These are phyloP conservation scores for Guadua angustifolia DNA, from an alignment of 176 grass and related monocot genomes.

Conservation along the genomic window DNA sequence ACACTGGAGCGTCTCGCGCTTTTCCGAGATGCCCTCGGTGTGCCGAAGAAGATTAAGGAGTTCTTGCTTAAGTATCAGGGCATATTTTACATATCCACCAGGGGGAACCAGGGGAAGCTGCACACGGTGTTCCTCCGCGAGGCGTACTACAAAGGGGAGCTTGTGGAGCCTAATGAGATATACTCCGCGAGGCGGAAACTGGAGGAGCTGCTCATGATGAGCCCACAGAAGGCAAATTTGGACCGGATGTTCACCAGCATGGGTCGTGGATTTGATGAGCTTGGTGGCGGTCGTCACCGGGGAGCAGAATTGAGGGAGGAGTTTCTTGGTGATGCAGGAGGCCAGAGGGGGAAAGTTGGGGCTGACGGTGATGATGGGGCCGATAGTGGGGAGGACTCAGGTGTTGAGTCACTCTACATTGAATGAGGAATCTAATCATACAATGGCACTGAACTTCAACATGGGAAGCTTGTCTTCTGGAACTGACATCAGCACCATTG, in stretches of 20 bases:
- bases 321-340: slow-evolving; percentile 44
- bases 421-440: slow-evolving; percentile 50
- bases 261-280: slow-evolving; percentile 56
- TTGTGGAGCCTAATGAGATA: slow-evolving; percentile 63
- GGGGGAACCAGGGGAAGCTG: slow-evolving; percentile 82
- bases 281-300: slow-evolving; percentile 27
- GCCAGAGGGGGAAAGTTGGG: slow-evolving; percentile 18
- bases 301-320: slow-evolving; percentile 50
- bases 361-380: slow-evolving; percentile 42
- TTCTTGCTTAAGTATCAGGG: slow-evolving; percentile 88
- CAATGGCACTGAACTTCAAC: neutral
- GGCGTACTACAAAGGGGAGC: slow-evolving; percentile 73
- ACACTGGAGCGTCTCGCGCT: slow-evolving; percentile 78
- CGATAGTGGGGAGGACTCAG: slow-evolving; percentile 73
- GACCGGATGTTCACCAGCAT: slow-evolving; percentile 87
- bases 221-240: slow-evolving; percentile 73
- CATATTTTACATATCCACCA: slow-evolving; percentile 88
- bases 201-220: slow-evolving; percentile 73
- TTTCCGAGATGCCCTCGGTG: slow-evolving; percentile 69
- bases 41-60: slow-evolving; percentile 91
- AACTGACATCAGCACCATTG: neutral
- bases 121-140: slow-evolving; percentile 89
- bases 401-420: slow-evolving; percentile 86
- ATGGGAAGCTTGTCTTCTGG: slow-evolving; percentile 3
- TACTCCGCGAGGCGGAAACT: slow-evolving; percentile 58